Evolutionary conservation across 305 asterid genomes (phyloP).

Genomic region (Fraxinus paxiana): DNA sequence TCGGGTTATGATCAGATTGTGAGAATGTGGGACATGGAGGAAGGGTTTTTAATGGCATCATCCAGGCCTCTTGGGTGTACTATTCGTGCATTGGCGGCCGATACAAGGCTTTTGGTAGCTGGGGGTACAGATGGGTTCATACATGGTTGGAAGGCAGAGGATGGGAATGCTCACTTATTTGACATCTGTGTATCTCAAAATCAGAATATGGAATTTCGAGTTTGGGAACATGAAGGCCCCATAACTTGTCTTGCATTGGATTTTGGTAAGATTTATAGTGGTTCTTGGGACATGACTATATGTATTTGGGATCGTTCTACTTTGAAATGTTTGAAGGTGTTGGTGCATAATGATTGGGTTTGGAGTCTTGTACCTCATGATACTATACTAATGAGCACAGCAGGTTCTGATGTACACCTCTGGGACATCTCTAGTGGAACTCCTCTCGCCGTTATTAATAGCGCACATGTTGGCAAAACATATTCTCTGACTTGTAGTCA

Average conservation of each 20-base stretch:
- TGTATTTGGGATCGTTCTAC: slow-evolving; percentile 76
- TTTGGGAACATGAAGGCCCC: slow-evolving; percentile 91
- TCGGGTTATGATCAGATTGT: slow-evolving; percentile 89
- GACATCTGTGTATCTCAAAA: slow-evolving; percentile 55
- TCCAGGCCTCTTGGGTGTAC: slow-evolving; percentile 87
- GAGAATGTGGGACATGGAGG: slow-evolving; percentile 89
- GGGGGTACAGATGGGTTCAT: slow-evolving; percentile 92
- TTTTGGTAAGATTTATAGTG: slow-evolving; percentile 68
- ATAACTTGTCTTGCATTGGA: slow-evolving; percentile 85
- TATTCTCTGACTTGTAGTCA: slow-evolving; percentile 75
- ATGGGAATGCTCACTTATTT: slow-evolving; percentile 67
- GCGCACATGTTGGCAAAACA: slow-evolving; percentile 56
- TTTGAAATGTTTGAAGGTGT: slow-evolving; percentile 61
- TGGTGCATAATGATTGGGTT: slow-evolving; percentile 84
- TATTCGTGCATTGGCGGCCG: slow-evolving; percentile 86
- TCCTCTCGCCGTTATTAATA: slow-evolving; percentile 34
- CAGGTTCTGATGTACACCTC: slow-evolving; percentile 68
- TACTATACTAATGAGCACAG: slow-evolving; percentile 63
- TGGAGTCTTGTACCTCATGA: slow-evolving; percentile 88
- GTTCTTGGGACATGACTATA: slow-evolving; percentile 94
- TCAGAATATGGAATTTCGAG: slow-evolving; percentile 55
- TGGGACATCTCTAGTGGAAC: slow-evolving; percentile 64
- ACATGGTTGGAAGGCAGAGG: slow-evolving; percentile 86
- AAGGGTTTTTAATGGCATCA: slow-evolving; percentile 69
- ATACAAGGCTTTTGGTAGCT: slow-evolving; percentile 66